Conservation (phyloP, 495 filamentous ascomycete species). For the Penicillium angulare region DNA sequence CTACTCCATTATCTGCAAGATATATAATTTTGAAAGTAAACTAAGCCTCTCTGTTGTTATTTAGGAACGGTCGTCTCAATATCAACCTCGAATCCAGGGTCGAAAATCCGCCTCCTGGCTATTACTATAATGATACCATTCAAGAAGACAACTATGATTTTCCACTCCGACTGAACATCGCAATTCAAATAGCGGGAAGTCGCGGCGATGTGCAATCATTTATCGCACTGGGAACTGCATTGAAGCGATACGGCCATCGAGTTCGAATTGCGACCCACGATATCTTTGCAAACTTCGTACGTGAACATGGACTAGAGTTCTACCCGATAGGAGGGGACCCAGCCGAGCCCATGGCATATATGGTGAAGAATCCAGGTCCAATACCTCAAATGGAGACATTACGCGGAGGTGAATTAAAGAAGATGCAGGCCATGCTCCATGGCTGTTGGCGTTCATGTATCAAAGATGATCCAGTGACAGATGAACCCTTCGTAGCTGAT, state of each 20-base stretch:
- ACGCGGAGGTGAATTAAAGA: slow-evolving; percentile 37
- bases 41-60: too few species aligned
- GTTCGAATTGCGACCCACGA: slow-evolving; percentile 61
- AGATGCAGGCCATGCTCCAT: slow-evolving; percentile 51
- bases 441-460: slow-evolving; percentile 46
- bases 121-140: too few species aligned
- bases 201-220: slow-evolving; percentile 71
- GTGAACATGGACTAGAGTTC: slow-evolving; percentile 46
- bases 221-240: slow-evolving; percentile 54
- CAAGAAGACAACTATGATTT: background rate
- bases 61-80: too few species aligned
- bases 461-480: background rate
- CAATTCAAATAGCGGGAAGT: slow-evolving; percentile 69
- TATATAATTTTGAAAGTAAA: too few species aligned
- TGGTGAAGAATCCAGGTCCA: slow-evolving; percentile 50
- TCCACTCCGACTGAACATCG: slow-evolving; percentile 55
- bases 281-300: slow-evolving; percentile 54
- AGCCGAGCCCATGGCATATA: slow-evolving; percentile 56
- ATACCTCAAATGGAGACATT: slow-evolving; percentile 42
- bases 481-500: slow-evolving; percentile 65
- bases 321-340: slow-evolving; percentile 64
- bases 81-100: too few species aligned
- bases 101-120: too few species aligned
- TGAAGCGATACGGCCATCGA: slow-evolving; percentile 44
- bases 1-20: too few species aligned